phyloP scores from a whole-genome alignment of 108 stramenopile species.

The Cyclotella choctawhatcheeana region DNA sequence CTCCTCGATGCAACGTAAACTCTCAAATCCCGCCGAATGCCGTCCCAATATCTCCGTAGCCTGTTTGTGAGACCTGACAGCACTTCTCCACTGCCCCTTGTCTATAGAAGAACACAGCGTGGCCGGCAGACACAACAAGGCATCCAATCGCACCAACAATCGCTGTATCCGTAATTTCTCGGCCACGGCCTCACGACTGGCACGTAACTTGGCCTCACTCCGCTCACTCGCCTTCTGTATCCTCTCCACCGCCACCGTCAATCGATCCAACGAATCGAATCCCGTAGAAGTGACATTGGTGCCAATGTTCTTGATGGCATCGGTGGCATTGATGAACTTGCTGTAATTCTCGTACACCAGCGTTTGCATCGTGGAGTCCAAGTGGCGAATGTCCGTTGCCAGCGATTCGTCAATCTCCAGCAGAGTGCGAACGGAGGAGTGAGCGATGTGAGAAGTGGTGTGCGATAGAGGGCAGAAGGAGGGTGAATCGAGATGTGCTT shows the following conservation, averaged over 20 bases:
- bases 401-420: slow-evolving; percentile 76
- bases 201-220: slow-evolving; percentile 61
- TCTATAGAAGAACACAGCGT: slow-evolving; percentile 65
- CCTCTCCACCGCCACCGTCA: slow-evolving; percentile 53
- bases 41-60: slow-evolving; percentile 74
- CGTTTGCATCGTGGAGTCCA: slow-evolving; percentile 97
- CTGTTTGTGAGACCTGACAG: slow-evolving; percentile 61
- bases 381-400: slow-evolving; percentile 76
- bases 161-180: slow-evolving; percentile 85
- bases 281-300: slow-evolving; percentile 62
- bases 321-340: slow-evolving; percentile 98
- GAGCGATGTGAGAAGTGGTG: slow-evolving; percentile 62
- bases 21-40: slow-evolving; percentile 85
- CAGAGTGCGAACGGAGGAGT: slow-evolving; percentile 57
- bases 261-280: slow-evolving; percentile 50
- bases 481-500: slow-evolving; percentile 76
- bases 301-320: slow-evolving; percentile 91
- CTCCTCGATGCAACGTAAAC: slow-evolving; percentile 76
- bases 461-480: slow-evolving; percentile 66
- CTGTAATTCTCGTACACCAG: slow-evolving; percentile 99
- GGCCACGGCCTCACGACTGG: slow-evolving; percentile 74
- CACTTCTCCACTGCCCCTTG: slow-evolving; percentile 62
- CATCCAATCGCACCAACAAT: slow-evolving; percentile 76
- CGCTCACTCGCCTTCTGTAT: slow-evolving; percentile 41
- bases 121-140: slow-evolving; percentile 74